Base-by-base conservation (phyloP, 352 stramenopile genomes). In the Aphanomyces cochlioides region DNA sequence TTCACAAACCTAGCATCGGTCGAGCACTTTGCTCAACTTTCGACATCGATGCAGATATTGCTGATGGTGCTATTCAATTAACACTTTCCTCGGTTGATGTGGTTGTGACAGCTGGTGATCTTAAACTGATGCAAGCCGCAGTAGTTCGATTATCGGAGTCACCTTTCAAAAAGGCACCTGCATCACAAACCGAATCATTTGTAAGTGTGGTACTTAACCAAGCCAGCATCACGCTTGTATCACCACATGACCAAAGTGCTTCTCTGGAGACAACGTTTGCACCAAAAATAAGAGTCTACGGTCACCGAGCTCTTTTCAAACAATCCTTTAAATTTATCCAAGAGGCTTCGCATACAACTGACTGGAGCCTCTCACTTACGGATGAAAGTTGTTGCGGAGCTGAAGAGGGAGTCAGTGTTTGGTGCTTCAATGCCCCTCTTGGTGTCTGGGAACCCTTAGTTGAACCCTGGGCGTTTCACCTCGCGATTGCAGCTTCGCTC, bases 381-480 rank as follows among this genome's bases (percentile, higher is more conserved):
- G 63, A 69, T 39, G 63, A 69, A 19, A 17, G 4, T 21, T 58
- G 45, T 47, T 37, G 10, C 63, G 41, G 40, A n/a, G 82, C 86
- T 28, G 82, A 92, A 41, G 84, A 93, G 72, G 85, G 87, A 15
- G 66, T 93, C 8, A 93, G 85, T 47, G 69, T 88, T 8, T 95
- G 84, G 85, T 79, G 79, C 19, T 93, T 95, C 41, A 92, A 93
- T 67, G 79, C 81, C 6, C 70, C 84, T 3, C 63, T 93, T 3
- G 85, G 87, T 0, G 85, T 85, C 12, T 93, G 83, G 85, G 87
- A 95, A 58, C 87, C 87, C 1, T 82, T 90, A 15, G 65, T 92
- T 10, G 84, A 93, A 53, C 85, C 87, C 2, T 93, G 84, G 82
- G 88, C 83, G 47, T 94, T 90, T 45, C 63, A 28, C 15, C 15